Percentiles rank a stretch among this genome's conserved stretches.
phyloP scores from a whole-genome alignment of 768 basidiomycete genomes.

The Lepiota subincarnata region DNA sequence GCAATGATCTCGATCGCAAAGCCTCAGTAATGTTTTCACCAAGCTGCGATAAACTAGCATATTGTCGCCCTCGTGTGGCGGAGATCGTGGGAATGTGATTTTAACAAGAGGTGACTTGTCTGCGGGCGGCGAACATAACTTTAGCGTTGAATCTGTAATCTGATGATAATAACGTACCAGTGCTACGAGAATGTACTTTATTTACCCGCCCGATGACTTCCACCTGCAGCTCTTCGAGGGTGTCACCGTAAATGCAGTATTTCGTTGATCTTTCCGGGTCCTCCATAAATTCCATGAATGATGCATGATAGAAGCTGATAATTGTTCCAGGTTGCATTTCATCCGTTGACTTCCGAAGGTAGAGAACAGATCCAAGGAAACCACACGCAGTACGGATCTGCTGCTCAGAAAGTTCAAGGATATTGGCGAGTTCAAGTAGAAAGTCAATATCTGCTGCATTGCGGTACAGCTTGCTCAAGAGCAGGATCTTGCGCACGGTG shows the following conservation, averaged over 20 bases:
- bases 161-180: not conserved
- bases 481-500: not conserved
- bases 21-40: no score
- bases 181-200: not conserved
- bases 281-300: not conserved
- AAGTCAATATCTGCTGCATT: not conserved
- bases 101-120: no score
- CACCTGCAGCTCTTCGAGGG: not conserved
- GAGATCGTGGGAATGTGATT: no score
- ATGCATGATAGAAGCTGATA: not conserved
- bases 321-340: no score
- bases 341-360: no score
- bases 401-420: not conserved
- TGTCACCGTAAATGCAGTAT: not conserved
- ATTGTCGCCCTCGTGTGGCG: no score
- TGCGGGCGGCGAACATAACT: no score
- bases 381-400: not conserved
- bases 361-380: not conserved
- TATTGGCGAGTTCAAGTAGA: not conserved
- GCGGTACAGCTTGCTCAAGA: no score
- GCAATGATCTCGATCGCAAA: no score
- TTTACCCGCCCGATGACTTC: not conserved
- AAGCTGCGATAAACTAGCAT: no score
- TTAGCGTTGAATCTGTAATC: no score
- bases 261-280: not conserved